Evolutionary conservation across 192 early-diverging fungal species (phyloP).

Genomic region (Funneliformis geosporum): DNA sequence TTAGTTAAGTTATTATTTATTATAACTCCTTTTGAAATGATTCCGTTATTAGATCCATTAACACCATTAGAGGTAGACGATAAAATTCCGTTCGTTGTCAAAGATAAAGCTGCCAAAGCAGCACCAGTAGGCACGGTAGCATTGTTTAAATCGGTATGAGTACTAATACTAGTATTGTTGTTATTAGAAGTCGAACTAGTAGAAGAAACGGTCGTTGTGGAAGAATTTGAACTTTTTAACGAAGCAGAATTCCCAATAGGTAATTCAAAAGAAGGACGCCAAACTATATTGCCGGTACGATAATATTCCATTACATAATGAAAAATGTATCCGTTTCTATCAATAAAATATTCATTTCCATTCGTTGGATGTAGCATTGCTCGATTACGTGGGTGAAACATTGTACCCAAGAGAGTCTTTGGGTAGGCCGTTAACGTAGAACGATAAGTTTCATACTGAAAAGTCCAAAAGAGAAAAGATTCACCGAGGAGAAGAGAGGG

Average conservation of each 20-base stretch:
- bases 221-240: not conserved
- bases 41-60: not conserved
- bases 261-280: conserved; percentile 1
- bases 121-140: conserved; percentile 8
- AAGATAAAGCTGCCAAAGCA: not conserved
- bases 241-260: not conserved
- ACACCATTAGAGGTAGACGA: not conserved
- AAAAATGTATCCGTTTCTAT: conserved; percentile 31
- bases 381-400: conserved; percentile 28
- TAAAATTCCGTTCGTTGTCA: not conserved
- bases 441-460: conserved; percentile 29
- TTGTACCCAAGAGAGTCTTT: conserved; percentile 32
- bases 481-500: not conserved
- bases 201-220: not conserved
- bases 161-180: not conserved
- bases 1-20: not conserved
- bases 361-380: conserved; percentile 25
- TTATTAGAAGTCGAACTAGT: too few relatives aligned
- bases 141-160: conserved; percentile 3
- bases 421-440: conserved; percentile 25
- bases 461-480: not conserved
- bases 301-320: conserved; percentile 32
- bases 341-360: conserved; percentile 33
- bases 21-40: not conserved
- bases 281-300: conserved; percentile 22